A percentile compares a stretch with the other conserved stretches of the same genome.
Conservation (phyloP, 2,329 filamentous ascomycete genomes). For the Claviceps africana region DNA sequence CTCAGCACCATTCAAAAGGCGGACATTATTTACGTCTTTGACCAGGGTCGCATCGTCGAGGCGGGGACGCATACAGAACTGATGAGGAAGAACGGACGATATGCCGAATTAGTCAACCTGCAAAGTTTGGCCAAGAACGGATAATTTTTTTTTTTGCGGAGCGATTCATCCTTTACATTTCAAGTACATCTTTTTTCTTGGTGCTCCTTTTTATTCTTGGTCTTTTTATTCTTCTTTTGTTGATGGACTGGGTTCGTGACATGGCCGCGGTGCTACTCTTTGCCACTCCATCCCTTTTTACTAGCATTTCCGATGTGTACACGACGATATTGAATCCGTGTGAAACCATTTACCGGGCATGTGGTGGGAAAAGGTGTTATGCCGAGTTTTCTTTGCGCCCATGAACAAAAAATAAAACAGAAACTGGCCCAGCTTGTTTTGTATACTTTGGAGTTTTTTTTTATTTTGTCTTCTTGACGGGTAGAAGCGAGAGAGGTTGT, state of each 20-base stretch:
- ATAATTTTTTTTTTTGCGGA: slow-evolving; percentile 8
- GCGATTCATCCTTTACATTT: background rate
- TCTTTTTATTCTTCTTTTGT: background rate
- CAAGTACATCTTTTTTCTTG: background rate
- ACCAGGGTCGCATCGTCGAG: slow-evolving; percentile 76
- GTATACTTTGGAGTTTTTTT: background rate
- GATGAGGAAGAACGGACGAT: slow-evolving; percentile 55
- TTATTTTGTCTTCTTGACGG: too few species aligned
- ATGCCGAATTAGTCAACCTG: slow-evolving; percentile 65
- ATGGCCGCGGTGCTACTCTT: background rate
- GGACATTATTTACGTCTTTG: slow-evolving; percentile 93
- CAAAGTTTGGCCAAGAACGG: slow-evolving; percentile 57
- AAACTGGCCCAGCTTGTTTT: too few species aligned
- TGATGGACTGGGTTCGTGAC: background rate
- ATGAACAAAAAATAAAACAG: too few species aligned
- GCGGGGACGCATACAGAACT: slow-evolving; percentile 65
- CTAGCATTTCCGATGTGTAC: background rate
- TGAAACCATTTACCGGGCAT: background rate
- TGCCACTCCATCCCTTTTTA: background rate
- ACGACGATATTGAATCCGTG: background rate
- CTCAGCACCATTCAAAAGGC: slow-evolving; percentile 89
- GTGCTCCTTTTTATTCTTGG: too few species aligned
- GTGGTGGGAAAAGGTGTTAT: background rate
- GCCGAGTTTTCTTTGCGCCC: background rate
- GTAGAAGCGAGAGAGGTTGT: too few species aligned